Evolutionary conservation across 139 green algal species (phyloP).

Genomic region (Mychonastes homosphaera): DNA sequence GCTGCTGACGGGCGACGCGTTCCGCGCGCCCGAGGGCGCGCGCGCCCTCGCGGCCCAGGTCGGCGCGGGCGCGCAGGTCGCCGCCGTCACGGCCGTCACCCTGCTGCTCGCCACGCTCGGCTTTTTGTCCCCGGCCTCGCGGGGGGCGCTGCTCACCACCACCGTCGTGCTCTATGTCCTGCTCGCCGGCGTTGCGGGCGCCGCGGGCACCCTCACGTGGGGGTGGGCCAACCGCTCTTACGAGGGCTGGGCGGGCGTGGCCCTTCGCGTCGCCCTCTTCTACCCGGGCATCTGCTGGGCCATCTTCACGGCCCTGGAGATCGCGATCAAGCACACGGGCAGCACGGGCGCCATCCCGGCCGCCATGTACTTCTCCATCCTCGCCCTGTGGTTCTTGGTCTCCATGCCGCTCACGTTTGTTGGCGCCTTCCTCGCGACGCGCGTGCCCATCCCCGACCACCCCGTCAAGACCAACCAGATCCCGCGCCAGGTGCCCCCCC

Average conservation of each 20-base stretch:
- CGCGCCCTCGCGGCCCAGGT: slow-evolving; percentile 63
- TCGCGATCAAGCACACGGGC: slow-evolving; percentile 67
- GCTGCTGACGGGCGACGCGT: slow-evolving; percentile 90
- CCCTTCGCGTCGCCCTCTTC: slow-evolving; percentile 50
- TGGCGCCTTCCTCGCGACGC: slow-evolving; percentile 41
- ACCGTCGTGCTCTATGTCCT: slow-evolving; percentile 75
- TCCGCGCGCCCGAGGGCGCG: slow-evolving; percentile 59
- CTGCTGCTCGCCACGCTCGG: slow-evolving; percentile 84
- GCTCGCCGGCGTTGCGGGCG: slow-evolving; percentile 53
- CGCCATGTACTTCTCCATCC: slow-evolving; percentile 77
- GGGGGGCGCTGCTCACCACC: slow-evolving; percentile 80
- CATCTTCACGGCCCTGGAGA: slow-evolving; percentile 72
- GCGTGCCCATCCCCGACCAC: slow-evolving; percentile 46
- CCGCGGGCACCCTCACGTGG: slow-evolving; percentile 64
- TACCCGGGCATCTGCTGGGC: slow-evolving; percentile 75
- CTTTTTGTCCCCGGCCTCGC: slow-evolving; percentile 84
- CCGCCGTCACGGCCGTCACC: slow-evolving; percentile 60
- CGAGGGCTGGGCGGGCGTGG: slow-evolving; percentile 48
- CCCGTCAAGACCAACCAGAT: slow-evolving; percentile 93
- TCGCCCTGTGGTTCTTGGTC: slow-evolving; percentile 81
- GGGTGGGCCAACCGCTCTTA: slow-evolving; percentile 56
- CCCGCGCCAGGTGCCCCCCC: slow-evolving; percentile 79
- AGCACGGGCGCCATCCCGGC: slow-evolving; percentile 72
- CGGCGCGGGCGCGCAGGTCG: slow-evolving; percentile 80
- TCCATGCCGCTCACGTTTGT: slow-evolving; percentile 68